Conservation (phyloP, 2,329 filamentous ascomycete genomes). For the Talaromyces pinophilus region DNA sequence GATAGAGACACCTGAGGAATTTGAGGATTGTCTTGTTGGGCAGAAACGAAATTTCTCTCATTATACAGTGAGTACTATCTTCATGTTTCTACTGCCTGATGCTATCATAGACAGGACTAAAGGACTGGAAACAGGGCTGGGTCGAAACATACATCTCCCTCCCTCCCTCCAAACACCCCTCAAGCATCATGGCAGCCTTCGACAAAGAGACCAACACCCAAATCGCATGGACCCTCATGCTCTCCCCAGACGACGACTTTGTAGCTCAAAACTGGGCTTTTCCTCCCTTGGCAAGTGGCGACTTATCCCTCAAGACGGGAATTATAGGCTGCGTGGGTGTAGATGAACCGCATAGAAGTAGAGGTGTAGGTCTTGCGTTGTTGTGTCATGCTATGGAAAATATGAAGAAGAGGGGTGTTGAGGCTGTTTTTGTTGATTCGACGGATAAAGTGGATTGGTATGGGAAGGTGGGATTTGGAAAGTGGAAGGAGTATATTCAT, state of each 20-base stretch:
- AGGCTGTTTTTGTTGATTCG: conserved; percentile 50
- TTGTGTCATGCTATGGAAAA: conserved; percentile 47
- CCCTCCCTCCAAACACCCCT: conserved; percentile 38
- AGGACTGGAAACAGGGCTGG: conserved; percentile 40
- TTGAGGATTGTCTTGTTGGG: conserved; percentile 42
- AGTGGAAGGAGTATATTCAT: conserved; percentile 44
- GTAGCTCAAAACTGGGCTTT: conserved; percentile 43
- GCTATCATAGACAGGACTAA: neutral
- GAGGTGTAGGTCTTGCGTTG: conserved; percentile 46
- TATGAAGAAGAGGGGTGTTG: conserved; percentile 45
- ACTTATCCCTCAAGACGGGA: conserved; percentile 35
- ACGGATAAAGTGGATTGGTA: conserved; percentile 48
- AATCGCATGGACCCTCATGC: conserved; percentile 51
- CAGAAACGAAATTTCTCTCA: conserved; percentile 44
- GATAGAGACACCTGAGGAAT: conserved; percentile 36
- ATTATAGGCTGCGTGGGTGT: conserved; percentile 51
- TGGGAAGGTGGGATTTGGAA: conserved; percentile 46
- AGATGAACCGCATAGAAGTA: conserved; percentile 39
- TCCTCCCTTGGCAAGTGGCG: conserved; percentile 41
- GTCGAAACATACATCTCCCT: conserved; percentile 43
- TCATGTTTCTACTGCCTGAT: neutral
- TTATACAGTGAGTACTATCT: conserved; percentile 34
- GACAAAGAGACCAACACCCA: conserved; percentile 38
- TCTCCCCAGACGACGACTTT: conserved; percentile 35
- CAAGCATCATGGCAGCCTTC: conserved; percentile 47